phyloP scores from a whole-genome alignment of 1,284 basidiomycete species.

The Sphaerobolus stellatus region DNA sequence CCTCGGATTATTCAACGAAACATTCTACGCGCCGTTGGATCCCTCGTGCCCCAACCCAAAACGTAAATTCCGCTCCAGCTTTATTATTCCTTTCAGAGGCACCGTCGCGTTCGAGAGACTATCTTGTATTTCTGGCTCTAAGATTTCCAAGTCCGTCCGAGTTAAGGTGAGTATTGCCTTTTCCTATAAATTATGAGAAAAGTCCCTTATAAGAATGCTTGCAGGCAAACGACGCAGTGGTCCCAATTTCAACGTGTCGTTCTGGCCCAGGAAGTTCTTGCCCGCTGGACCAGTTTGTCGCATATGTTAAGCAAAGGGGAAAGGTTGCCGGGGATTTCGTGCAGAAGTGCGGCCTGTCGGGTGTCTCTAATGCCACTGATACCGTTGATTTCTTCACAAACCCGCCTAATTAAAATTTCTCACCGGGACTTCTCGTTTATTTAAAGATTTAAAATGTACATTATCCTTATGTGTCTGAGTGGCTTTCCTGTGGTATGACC shows the following conservation, averaged over 20 bases:
- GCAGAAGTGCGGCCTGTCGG: slow-evolving; percentile 34
- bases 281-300: slow-evolving; percentile 32
- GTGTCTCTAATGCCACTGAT: slow-evolving; percentile 32
- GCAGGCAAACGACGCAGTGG: slow-evolving; percentile 40
- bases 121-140: slow-evolving; percentile 26
- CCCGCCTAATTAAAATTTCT: too few species aligned
- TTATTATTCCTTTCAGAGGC: slow-evolving; percentile 41
- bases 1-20: slow-evolving; percentile 44
- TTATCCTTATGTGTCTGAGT: too few species aligned
- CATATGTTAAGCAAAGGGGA: slow-evolving; percentile 30
- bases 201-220: background rate
- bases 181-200: background rate
- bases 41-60: slow-evolving; percentile 26
- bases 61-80: slow-evolving; percentile 39
- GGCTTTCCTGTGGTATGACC: too few species aligned
- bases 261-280: slow-evolving; percentile 40
- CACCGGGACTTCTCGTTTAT: too few species aligned
- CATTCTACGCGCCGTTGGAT: slow-evolving; percentile 39
- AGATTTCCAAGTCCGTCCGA: slow-evolving; percentile 29
- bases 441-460: too few species aligned
- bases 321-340: slow-evolving; percentile 38
- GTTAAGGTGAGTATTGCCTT: slow-evolving; percentile 28
- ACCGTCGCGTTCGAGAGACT: slow-evolving; percentile 42
- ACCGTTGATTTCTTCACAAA: slow-evolving; percentile 8
- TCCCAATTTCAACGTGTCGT: slow-evolving; percentile 38